Percentiles rank a stretch among this genome's conserved stretches.
phyloP scores from a whole-genome alignment of 2,329 filamentous ascomycete genomes.

The Paraphaeosphaeria sporulosa region DNA sequence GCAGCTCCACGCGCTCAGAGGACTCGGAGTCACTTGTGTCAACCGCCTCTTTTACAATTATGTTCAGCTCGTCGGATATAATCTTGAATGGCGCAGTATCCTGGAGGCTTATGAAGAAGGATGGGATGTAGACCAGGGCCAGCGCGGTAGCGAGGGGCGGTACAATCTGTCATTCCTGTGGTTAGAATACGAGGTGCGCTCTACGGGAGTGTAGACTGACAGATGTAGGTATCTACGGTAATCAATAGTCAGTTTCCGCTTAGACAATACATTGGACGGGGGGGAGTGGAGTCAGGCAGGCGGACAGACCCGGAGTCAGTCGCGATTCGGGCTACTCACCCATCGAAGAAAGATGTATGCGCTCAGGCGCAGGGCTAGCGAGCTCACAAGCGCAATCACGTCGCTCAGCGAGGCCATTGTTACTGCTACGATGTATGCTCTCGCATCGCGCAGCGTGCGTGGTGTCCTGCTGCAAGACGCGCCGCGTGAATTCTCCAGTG shows the following conservation, averaged over 20 bases:
- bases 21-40: constrained; percentile 40
- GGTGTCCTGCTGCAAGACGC: constrained; percentile 1
- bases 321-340: constrained; percentile 52
- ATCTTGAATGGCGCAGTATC: constrained; percentile 65
- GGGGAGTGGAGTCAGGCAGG: constrained; percentile 15
- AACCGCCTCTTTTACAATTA: constrained; percentile 52
- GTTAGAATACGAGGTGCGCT: constrained; percentile 19
- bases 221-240: constrained; percentile 39
- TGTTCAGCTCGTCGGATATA: constrained; percentile 66
- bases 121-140: constrained; percentile 70
- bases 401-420: constrained; percentile 46
- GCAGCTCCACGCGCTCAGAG: constrained; percentile 41
- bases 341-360: constrained; percentile 69
- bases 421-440: constrained; percentile 16
- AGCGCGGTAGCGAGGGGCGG: constrained; percentile 64
- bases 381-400: constrained; percentile 50
- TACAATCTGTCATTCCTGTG: constrained; percentile 35
- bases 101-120: constrained; percentile 67
- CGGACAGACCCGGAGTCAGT: constrained; percentile 3
- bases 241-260: constrained; percentile 21
- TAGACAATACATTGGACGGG: constrained; percentile 16
- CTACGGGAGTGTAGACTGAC: constrained; percentile 28
- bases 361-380: constrained; percentile 59
- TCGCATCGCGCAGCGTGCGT: constrained; percentile 19
- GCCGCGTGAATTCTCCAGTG: constrained; percentile 3